A percentile compares a stretch with the other conserved stretches of the same genome.
Conservation (phyloP, 148 eudicot genomes). For the Tetragonia tetragonoides region DNA sequence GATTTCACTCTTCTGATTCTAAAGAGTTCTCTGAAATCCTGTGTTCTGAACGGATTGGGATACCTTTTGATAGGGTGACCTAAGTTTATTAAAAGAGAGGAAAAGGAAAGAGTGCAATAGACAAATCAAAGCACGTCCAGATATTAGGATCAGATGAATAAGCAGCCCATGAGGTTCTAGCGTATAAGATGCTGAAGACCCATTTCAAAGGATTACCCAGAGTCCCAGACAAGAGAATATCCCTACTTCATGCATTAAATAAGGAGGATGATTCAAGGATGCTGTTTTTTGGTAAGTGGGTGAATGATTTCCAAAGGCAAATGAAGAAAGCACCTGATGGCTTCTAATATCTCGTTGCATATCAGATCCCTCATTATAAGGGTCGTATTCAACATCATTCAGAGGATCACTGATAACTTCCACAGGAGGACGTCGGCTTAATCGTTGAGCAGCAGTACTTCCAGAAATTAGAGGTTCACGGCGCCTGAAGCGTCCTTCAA, state of each 20-base stretch:
- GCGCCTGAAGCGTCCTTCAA: constrained; percentile 68
- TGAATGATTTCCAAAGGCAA: neutral
- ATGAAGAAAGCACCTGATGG: constrained; percentile 55
- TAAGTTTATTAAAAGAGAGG: no score
- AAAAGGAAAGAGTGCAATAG: neutral
- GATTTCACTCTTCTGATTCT: no score
- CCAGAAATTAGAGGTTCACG: constrained; percentile 73
- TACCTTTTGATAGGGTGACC: no score
- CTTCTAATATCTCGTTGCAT: constrained; percentile 46
- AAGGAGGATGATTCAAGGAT: neutral
- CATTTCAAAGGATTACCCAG: neutral
- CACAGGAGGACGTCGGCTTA: constrained; percentile 65
- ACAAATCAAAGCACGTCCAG: neutral
- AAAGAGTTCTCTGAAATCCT: no score
- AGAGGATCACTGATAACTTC: constrained; percentile 90
- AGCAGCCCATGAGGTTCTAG: neutral
- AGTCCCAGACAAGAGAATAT: neutral
- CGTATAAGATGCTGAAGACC: neutral
- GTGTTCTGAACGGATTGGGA: no score
- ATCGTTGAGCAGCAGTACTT: constrained; percentile 67
- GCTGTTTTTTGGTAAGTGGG: neutral
- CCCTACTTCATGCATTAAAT: neutral
- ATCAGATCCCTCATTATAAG: constrained; percentile 57
- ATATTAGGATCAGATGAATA: neutral
- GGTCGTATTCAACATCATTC: constrained; percentile 75